Conservation (phyloP, 2,329 filamentous ascomycete genomes). For the Microsporum ferrugineum region DNA sequence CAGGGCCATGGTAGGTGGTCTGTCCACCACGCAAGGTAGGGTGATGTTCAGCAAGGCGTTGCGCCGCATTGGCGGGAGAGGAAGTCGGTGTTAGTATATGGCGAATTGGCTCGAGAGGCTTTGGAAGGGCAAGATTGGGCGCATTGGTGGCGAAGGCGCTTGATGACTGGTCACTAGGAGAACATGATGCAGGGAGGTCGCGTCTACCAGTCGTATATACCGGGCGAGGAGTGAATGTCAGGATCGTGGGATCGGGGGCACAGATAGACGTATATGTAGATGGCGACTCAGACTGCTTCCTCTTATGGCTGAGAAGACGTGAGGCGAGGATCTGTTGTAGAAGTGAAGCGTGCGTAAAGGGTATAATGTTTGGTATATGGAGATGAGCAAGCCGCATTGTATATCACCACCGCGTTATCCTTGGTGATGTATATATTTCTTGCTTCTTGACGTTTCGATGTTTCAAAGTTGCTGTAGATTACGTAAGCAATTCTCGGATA, state of each 20-base stretch:
- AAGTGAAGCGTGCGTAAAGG: slow-evolving; percentile 44
- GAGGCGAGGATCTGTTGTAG: slow-evolving; percentile 48
- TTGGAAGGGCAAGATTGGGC: slow-evolving; percentile 28
- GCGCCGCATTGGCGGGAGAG: slow-evolving; percentile 9
- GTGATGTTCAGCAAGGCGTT: slow-evolving; percentile 48
- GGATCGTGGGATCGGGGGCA: slow-evolving; percentile 55
- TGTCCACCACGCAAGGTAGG: slow-evolving; percentile 74
- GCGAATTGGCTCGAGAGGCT: slow-evolving; percentile 28
- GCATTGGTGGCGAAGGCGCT: slow-evolving; percentile 17
- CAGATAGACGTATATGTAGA: slow-evolving; percentile 15
- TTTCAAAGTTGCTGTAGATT: neutral
- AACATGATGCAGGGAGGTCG: slow-evolving; percentile 39
- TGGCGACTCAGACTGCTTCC: slow-evolving; percentile 20
- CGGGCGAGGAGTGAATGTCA: slow-evolving; percentile 72
- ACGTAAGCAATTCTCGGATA: too few species aligned
- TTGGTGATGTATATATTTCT: neutral
- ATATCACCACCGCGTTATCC: neutral
- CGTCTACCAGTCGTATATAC: slow-evolving; percentile 86
- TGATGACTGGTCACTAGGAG: slow-evolving; percentile 18
- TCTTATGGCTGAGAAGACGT: slow-evolving; percentile 51
- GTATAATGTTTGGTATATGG: slow-evolving; percentile 43
- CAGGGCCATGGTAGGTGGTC: slow-evolving; percentile 90
- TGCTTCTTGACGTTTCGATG: neutral
- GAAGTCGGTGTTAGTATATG: slow-evolving; percentile 20
- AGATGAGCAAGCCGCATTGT: slow-evolving; percentile 50